A percentile compares a stretch with the other conserved stretches of the same genome.
phyloP scores from a whole-genome alignment of 768 basidiomycete species.

The Xanthoconium purpureum region DNA sequence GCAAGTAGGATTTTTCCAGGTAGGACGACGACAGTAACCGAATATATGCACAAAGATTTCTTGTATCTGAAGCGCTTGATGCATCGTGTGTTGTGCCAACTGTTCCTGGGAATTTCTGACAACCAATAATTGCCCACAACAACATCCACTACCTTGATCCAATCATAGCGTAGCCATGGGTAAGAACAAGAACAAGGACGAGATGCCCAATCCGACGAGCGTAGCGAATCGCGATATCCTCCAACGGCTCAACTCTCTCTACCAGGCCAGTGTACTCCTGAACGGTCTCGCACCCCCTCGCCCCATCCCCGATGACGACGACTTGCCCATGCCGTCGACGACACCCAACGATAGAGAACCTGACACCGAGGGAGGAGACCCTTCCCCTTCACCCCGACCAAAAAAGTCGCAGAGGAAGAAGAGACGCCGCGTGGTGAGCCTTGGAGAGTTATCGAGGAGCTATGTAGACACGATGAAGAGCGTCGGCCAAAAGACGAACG shows the following conservation, averaged over 20 bases:
- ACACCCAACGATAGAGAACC: not conserved
- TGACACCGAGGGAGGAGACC: not conserved
- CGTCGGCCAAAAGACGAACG: conserved; percentile 73
- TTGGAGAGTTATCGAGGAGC: conserved; percentile 56
- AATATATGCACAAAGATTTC: not conserved
- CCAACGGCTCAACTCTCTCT: conserved; percentile 82
- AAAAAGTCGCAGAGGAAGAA: conserved; percentile 7
- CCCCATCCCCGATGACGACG: not conserved
- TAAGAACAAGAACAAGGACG: conserved; percentile 58
- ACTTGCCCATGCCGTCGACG: not conserved
- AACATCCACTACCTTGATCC: no score
- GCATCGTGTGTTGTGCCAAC: no score
- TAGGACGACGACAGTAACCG: not conserved
- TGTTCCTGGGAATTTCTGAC: no score
- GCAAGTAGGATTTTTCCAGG: not conserved
- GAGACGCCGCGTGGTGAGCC: conserved; percentile 30
- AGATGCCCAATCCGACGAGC: conserved; percentile 53
- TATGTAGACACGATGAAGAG: conserved; percentile 65
- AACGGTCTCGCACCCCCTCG: conserved; percentile 33
- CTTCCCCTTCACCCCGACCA: not conserved
- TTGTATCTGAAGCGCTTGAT: no score
- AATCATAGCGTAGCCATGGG: conserved; percentile 46
- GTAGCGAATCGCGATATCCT: conserved; percentile 71
- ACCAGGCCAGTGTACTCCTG: conserved; percentile 73
- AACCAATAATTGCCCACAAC: no score